Conservation (phyloP, 352 stramenopile genomes). For the Globisporangium alternatum region DNA sequence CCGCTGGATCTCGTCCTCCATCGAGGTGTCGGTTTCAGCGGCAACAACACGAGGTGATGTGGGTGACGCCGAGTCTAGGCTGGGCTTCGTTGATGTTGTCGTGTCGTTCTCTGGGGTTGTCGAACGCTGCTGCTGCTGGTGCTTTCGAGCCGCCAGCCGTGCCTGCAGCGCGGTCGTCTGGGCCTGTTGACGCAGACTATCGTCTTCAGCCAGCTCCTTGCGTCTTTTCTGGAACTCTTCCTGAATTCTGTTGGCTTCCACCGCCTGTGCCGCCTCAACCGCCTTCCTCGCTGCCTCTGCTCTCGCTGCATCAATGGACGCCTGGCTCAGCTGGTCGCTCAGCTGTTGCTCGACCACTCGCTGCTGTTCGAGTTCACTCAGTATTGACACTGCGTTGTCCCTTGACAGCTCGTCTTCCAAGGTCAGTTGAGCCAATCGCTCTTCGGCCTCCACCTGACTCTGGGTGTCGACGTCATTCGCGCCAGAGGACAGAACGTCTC, state of each 20-base stretch:
- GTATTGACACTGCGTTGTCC: neutral
- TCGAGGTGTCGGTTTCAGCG: neutral
- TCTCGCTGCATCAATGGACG: neutral
- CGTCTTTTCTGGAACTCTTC: conserved; percentile 2
- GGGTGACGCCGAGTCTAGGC: neutral
- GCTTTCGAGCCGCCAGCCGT: neutral
- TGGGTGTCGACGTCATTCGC: neutral
- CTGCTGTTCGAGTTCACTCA: conserved; percentile 4
- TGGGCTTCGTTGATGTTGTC: neutral
- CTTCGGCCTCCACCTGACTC: neutral
- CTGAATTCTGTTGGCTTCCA: conserved; percentile 2
- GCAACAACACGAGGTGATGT: no score
- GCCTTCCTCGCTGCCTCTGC: conserved; percentile 12
- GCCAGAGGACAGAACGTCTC: neutral
- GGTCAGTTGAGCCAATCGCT: neutral
- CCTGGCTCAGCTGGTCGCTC: neutral
- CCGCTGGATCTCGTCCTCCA: conserved; percentile 26
- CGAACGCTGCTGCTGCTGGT: neutral
- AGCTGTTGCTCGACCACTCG: conserved; percentile 1
- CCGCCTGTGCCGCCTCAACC: conserved; percentile 1
- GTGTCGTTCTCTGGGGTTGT: neutral
- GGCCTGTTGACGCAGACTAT: neutral
- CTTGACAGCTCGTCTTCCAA: neutral
- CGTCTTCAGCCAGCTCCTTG: neutral
- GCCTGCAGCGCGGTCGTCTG: conserved; percentile 4